Base-by-base conservation (phyloP, 306 rosid species). In the Abrus precatorius region DNA sequence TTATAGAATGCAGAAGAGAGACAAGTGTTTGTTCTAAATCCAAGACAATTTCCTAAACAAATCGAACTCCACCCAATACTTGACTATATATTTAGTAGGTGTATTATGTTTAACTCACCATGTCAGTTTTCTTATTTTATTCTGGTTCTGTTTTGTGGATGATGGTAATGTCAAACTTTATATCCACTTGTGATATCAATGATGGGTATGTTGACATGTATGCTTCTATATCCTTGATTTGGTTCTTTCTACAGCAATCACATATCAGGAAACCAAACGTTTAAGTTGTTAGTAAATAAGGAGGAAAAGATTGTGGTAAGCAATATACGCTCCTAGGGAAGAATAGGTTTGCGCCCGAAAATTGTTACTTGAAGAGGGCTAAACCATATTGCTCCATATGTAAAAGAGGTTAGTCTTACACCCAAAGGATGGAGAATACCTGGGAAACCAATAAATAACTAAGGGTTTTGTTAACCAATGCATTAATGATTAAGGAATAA, bases 171-270 rank as follows among this genome's bases (percentile, higher is more conserved):
- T 9, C 53, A 38, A 55, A 72, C 38, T 53, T 14, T 53, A 27
- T 38, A 12, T 10, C 53, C 12, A 38, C 66, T 5, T 55, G 20
- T 53, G 50, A 10, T 72, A 55, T 72, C 14, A n/a, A 72, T 53
- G 62, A 55, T 71, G 72, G 32, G 36, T 40, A 20, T 72, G 34
- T 71, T 50, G 64, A 52, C 44, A n/a, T 71, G 53, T 72, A 72
- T 72, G 28, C 27, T 72, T 55, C 41, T 41, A 54, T 40, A 28
- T 55, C 27, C 54, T 55, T 27, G 11, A 5, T 54, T 55, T 55
- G 28, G 40, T 9, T 55, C 40, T 54, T 55, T 55, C 52, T 40
- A 20, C 53, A 0, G 38, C n/a, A 1, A 14, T 8, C 32, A 67
- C 7, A 69, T 0, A 13, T 49, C 7, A 30, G 30, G 59, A 49